phyloP scores from a whole-genome alignment of 2,329 filamentous ascomycete genomes.

The Aspergillus neotritici region DNA sequence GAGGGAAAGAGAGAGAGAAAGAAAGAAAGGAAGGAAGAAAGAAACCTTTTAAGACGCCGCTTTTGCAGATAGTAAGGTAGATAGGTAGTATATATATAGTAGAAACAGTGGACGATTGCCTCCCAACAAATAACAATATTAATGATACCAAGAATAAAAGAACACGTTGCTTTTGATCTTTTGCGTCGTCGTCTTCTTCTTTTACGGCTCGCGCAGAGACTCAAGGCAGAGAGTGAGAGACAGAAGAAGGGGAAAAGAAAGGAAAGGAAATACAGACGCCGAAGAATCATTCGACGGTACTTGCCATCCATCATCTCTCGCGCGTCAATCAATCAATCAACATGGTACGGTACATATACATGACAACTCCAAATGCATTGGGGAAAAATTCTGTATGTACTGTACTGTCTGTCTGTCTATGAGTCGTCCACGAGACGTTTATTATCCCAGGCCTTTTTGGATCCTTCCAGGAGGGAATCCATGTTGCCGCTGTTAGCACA shows the following conservation, averaged over 20 bases:
- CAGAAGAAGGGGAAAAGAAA: neutral
- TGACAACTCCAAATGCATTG: too few species aligned
- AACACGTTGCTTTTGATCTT: neutral
- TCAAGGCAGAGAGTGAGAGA: neutral
- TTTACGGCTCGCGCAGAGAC: too few species aligned
- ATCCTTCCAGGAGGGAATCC: constrained; percentile 51
- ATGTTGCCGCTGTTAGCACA: constrained; percentile 63
- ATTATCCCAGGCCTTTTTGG: constrained; percentile 46
- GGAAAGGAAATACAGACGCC: constrained; percentile 1
- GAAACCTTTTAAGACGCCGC: too few species aligned
- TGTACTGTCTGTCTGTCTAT: constrained; percentile 14
- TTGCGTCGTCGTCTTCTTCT: neutral
- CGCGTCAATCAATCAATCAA: constrained; percentile 3
- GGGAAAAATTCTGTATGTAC: too few species aligned
- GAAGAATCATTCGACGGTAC: neutral
- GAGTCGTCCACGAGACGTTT: constrained; percentile 44
- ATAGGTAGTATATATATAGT: too few species aligned
- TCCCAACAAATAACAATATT: neutral
- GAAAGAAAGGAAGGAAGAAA: too few species aligned
- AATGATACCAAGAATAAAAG: too few species aligned
- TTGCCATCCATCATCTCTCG: too few species aligned
- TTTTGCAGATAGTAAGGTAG: neutral
- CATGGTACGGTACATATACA: neutral
- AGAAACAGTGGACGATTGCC: neutral
- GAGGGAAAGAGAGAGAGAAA: too few species aligned